Percentiles rank a stretch among this genome's conserved stretches.
Evolutionary conservation across 73 alveolate genomes (phyloP).

Genomic region (Blepharisma japonicum): DNA sequence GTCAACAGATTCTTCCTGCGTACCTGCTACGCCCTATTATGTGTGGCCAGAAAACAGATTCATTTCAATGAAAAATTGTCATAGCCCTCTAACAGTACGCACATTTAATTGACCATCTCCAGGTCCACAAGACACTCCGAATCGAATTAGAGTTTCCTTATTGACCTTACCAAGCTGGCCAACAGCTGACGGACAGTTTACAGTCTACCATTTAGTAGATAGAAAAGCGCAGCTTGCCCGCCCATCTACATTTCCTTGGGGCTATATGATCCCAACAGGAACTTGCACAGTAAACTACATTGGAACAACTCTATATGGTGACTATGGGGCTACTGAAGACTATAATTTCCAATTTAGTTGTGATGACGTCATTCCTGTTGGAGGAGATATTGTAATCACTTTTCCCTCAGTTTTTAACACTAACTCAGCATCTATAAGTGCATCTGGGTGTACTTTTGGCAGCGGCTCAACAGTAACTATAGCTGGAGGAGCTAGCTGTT

Average conservation of each 20-base stretch:
- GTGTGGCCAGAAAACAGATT: conserved; percentile 26
- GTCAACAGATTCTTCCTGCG: background rate
- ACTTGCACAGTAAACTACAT: background rate
- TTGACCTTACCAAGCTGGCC: background rate
- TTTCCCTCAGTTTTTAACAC: background rate
- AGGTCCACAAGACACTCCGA: background rate
- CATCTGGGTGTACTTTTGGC: background rate
- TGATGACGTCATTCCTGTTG: background rate
- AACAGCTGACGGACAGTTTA: no score
- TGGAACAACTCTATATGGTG: conserved; percentile 11
- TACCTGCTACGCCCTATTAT: background rate
- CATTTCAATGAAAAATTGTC: background rate
- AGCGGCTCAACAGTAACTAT: background rate
- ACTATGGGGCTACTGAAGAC: conserved; percentile 2
- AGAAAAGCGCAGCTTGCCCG: background rate
- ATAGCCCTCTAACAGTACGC: background rate
- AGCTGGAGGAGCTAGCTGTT: background rate
- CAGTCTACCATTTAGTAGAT: no score
- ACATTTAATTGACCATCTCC: background rate
- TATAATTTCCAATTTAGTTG: conserved; percentile 9
- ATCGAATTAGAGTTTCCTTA: background rate
- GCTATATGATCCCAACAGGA: background rate
- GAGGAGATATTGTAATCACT: background rate
- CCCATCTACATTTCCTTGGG: background rate
- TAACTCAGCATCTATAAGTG: background rate